Evolutionary conservation across 2,329 filamentous ascomycete species (phyloP).

Genomic region (Phaeosphaeriaceae sp.): DNA sequence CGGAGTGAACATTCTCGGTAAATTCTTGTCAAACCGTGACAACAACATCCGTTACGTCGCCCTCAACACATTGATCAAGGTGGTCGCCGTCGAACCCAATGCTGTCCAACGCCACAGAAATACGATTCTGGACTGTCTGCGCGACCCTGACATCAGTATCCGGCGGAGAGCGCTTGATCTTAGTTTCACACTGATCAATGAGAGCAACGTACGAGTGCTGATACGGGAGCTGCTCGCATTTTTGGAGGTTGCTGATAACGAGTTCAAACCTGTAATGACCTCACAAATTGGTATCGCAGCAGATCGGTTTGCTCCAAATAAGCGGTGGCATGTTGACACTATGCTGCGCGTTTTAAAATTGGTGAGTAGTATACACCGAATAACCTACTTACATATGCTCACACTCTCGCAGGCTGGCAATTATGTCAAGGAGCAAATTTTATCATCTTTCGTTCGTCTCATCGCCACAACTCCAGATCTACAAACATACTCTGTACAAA

Average conservation of each 20-base stretch:
- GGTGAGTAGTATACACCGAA: constrained; percentile 26
- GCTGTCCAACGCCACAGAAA: constrained; percentile 96
- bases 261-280: constrained; percentile 99
- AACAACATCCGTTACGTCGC: constrained; percentile 99
- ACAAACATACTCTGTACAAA: constrained; percentile 95
- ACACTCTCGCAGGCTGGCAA: constrained; percentile 70
- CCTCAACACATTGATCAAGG: constrained; percentile 95
- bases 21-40: constrained; percentile 97
- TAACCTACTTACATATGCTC: constrained; percentile 1
- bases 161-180: constrained; percentile 92
- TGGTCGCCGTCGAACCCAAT: constrained; percentile 96
- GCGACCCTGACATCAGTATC: constrained; percentile 98
- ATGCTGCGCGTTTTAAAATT: constrained; percentile 93
- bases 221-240: constrained; percentile 94
- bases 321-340: constrained; percentile 97
- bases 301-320: constrained; percentile 94
- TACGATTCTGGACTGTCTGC: constrained; percentile 93
- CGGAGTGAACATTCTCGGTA: constrained; percentile 97
- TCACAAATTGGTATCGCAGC: constrained; percentile 97
- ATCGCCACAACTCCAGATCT: constrained; percentile 94
- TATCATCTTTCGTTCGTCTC: constrained; percentile 94
- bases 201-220: constrained; percentile 90
- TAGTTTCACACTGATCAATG: constrained; percentile 97
- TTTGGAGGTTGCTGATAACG: constrained; percentile 94
- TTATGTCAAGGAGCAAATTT: constrained; percentile 96